Conservation (phyloP, 2,329 filamentous ascomycete genomes). For the Sphaceloma murrayae region DNA sequence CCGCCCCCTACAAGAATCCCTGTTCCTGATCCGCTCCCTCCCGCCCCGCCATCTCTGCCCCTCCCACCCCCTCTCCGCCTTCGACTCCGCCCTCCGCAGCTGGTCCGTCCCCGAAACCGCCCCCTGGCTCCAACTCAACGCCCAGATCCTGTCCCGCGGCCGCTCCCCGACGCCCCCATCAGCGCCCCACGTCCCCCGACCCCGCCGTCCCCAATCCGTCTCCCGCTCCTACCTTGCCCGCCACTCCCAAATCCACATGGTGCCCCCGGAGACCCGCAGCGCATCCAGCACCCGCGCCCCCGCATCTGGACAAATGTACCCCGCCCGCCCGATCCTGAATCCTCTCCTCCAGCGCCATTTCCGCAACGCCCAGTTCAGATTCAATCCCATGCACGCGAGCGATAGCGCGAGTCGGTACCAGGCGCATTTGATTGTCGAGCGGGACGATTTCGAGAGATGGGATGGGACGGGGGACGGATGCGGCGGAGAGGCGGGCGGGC, state of each 20-base stretch:
- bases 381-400: constrained; percentile 11
- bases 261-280: background rate
- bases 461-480: background rate
- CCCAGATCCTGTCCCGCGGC: background rate
- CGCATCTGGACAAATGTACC: constrained; percentile 7
- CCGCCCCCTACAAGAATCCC: constrained; percentile 5
- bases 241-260: background rate
- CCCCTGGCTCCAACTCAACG: constrained; percentile 9
- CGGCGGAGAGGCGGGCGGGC: constrained; percentile 25
- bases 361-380: constrained; percentile 11
- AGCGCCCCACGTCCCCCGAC: constrained; percentile 6
- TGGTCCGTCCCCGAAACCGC: constrained; percentile 9
- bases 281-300: constrained; percentile 1
- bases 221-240: background rate
- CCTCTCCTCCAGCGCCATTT: constrained; percentile 8
- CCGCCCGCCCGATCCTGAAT: constrained; percentile 7
- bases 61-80: background rate
- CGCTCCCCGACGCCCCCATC: background rate
- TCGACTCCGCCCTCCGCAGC: background rate
- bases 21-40: too few species aligned
- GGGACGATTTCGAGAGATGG: constrained; percentile 8
- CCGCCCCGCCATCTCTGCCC: too few species aligned
- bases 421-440: constrained; percentile 5
- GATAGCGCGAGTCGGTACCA: constrained; percentile 8
- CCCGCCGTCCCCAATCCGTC: constrained; percentile 7